Conservation (phyloP, 352 stramenopile species). For the Globisporangium rhizosaccharum region DNA sequence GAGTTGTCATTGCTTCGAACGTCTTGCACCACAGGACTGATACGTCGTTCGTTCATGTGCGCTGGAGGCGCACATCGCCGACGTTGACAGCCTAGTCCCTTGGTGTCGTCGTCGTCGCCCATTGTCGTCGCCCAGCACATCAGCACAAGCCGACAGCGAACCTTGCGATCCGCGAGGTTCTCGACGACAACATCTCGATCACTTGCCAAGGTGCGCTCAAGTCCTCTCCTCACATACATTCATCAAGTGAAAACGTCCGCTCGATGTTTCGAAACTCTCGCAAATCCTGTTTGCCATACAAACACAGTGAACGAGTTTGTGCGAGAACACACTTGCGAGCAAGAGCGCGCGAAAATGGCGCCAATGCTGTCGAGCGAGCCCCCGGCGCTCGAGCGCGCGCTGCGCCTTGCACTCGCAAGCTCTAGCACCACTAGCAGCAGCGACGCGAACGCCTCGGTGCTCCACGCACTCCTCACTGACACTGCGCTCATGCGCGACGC, state of each 20-base stretch:
- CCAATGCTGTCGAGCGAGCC: neutral
- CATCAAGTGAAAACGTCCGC: too few relatives aligned
- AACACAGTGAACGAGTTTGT: neutral
- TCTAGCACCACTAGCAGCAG: neutral
- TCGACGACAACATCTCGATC: too few relatives aligned
- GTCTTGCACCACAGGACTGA: too few relatives aligned
- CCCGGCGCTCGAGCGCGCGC: constrained; percentile 2
- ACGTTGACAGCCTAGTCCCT: too few relatives aligned
- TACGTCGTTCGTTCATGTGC: too few relatives aligned
- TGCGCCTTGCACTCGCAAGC: neutral
- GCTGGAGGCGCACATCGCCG: too few relatives aligned
- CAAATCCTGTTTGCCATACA: neutral
- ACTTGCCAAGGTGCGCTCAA: too few relatives aligned
- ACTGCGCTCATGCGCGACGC: constrained; percentile 22
- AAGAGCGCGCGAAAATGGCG: constrained; percentile 13
- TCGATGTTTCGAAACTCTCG: too few relatives aligned
- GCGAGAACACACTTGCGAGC: neutral
- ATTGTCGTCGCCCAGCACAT: neutral
- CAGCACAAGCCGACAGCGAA: neutral
- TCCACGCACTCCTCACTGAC: constrained; percentile 10
- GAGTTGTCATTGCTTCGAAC: too few relatives aligned
- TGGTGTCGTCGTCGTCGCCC: too few relatives aligned
- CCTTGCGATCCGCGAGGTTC: too few relatives aligned
- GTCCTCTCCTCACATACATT: too few relatives aligned
- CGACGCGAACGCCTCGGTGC: neutral